Base-by-base conservation (phyloP, 805 yeast species). In the Teunomyces gatunensis region DNA sequence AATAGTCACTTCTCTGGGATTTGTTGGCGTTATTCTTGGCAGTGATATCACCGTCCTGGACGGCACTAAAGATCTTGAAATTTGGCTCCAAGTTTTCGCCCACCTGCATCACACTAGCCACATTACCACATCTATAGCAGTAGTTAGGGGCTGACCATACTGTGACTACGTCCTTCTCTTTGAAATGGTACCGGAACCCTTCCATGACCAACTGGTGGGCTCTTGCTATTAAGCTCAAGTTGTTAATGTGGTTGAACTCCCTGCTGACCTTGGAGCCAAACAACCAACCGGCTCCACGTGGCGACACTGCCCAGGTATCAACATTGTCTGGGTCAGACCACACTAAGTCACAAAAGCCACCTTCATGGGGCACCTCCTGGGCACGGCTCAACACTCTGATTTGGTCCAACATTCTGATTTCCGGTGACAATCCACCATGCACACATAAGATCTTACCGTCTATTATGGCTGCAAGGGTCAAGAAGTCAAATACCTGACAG, bases 171-270 rank as follows among this genome's bases (percentile, higher is more conserved):
- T 89, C 96, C 60, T 90, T 89, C 55, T 92, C 97, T 52, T 90
- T 89, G 73, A 94, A 94, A 70, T 94, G 98, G 65, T 91, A 94
- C 56, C 92, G 81, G 77, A 89, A 92, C 1, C 99, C 99, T 65
- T 92, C 99, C 97, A 94, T 95, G 17, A 94, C 98, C 66, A 92
- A 80, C 69, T 92, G 99, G 71, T 92, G 99, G 0, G 98, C 98
- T 58, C 99, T 79, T 9, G 99, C 97, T 49, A 92, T 90, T 56
- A 92, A 73, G 54, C 81, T 82, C 51, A 94, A 74, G 54, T 90
- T 90, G 65, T 94, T 92, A 47, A 92, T 95, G 67, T 94, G 96
- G 69, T 92, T 94, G 71, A 94, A 94, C 67, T 94, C 98, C 48
- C 97, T 74, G 13, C 96, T 94, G 20, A 94, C 97, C 64, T 87